Percentiles rank a stretch among this genome's conserved stretches.
Conservation (phyloP, 495 filamentous ascomycete species). For the Parathielavia appendiculata region DNA sequence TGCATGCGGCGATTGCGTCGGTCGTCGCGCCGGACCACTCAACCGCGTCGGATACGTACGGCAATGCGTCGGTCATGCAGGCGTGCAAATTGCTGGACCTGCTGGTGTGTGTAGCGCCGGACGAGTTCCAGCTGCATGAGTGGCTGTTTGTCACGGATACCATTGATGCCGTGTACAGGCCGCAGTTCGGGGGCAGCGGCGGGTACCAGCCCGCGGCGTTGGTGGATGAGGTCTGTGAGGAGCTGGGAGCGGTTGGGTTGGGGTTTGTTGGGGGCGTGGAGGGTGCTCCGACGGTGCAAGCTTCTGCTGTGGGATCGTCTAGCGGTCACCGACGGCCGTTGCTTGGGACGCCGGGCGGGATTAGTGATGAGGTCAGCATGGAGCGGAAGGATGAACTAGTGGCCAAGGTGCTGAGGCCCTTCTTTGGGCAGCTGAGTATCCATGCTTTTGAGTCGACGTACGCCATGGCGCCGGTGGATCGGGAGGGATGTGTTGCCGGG, state of each 20-base stretch:
- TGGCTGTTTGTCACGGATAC: conserved; percentile 98
- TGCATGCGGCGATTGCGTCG: conserved; percentile 76
- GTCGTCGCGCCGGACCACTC: conserved; percentile 63
- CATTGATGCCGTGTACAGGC: conserved; percentile 89
- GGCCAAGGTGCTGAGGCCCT: conserved; percentile 72
- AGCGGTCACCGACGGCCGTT: conserved; percentile 38
- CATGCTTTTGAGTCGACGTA: conserved; percentile 90
- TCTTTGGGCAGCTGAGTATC: conserved; percentile 87
- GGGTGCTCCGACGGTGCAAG: not conserved
- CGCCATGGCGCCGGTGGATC: conserved; percentile 67
- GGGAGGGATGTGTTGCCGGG: conserved; percentile 59
- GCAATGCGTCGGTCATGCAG: conserved; percentile 68
- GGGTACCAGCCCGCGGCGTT: conserved; percentile 68
- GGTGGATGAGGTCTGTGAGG: conserved; percentile 80
- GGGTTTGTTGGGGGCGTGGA: conserved; percentile 8
- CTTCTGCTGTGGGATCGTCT: conserved; percentile 25
- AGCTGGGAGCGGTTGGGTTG: conserved; percentile 48
- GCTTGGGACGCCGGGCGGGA: conserved; percentile 43
- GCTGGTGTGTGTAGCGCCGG: conserved; percentile 76
- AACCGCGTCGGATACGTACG: conserved; percentile 61
- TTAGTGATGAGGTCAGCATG: conserved; percentile 45
- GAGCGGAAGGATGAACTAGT: conserved; percentile 65
- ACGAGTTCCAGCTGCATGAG: conserved; percentile 92
- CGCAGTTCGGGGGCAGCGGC: conserved; percentile 32
- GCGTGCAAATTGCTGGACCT: conserved; percentile 88